Evolutionary conservation across 2,329 filamentous ascomycete species (phyloP), one percentile per base, ranked within the genome.

Genomic region (Claviceps sorghi): DNA sequence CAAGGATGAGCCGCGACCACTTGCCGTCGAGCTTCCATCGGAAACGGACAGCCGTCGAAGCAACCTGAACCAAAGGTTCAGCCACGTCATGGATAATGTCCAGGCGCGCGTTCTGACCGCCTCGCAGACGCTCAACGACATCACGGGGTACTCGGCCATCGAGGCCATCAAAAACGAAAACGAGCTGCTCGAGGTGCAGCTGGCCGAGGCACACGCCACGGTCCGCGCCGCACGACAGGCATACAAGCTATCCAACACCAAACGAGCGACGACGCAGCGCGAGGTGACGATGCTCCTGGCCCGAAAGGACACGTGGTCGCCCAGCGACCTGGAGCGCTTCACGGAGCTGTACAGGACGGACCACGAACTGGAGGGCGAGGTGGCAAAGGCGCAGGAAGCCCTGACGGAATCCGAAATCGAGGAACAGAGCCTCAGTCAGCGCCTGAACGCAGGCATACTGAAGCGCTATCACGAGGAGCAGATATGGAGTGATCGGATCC

Each of bases 381-480:
- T 97, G 36, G 72, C 77, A 29, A 75, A 79, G 52, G 83, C 88
- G 2, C 83, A 87, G 58, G 81, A 86, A 54, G 75, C 77, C 15
- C 76, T 97, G 29, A 81, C 82, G 17, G 77, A 81, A 54, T 83
- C 88, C 2, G 93, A 98, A 71, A 77, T 79, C 45, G 80, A 87
- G 34, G 82, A 94, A 55, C 86, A 95, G 68, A 83, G 86, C 56
- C 78, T 89, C 1, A 79, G 83, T 52, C 79, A 82, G 50, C 79
- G 83, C 60, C 72, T 98, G 51, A 91, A 86, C 64, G 82, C 84
- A 56, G 82, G 84, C 49, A 96, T 97, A 60, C 73, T 96, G 50
- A 86, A 86, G 56, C 81, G 94, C 55, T 98, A 98, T 68, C 93
- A 98, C 67, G 93, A 98, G 70, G 93, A 98, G 72, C 93, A 98